Evolutionary conservation across 208 protist genomes (phyloP), one percentile per base, ranked within the genome.

Genomic region (Leishmania mexicana): DNA sequence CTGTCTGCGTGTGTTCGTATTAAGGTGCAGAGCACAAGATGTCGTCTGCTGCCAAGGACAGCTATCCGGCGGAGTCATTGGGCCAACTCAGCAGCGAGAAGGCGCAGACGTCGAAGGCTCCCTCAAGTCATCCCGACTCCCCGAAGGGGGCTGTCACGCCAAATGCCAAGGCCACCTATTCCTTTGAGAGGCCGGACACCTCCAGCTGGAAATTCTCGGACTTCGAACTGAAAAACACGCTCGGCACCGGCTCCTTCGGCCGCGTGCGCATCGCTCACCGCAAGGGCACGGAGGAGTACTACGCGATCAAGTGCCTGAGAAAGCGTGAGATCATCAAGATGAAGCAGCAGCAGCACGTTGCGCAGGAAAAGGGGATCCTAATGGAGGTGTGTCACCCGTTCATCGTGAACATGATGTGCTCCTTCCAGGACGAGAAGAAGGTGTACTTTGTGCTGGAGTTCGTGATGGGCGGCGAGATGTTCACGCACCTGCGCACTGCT

Each of bases 401-500:
- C 83, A 96, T 99, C 81, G 97, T 99, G 54, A 93, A 92, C 84
- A 91, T 99, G 85, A 89, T 98, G 85, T 98, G 93, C 84, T 94
- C 97, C 21, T 99, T 99, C 84, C 97, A 99, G 91, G 98, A 96
- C 70, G 92, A 96, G 19, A 87, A 91, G 74, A 91, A 94, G 77
- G 87, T 99, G 75, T 99, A 98, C 89, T 86, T 99, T 83, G 90
- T 99, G 74, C 83, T 99, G 71, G 95, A 99, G 84, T 99, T 96
- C 79, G 89, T 99, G 77, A 94, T 97, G 86, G 97, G 97, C 53
- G 94, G 95, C 1, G 94, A 97, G 90, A 92, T 98, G 88, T 96
- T 97, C 86, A 95, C 91, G 57, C 95, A 98, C 88, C 90, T 98
- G 80, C 92, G 93, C 65, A 90, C 92, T 5, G 89, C 92, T 24